These are phyloP conservation scores for Cajanus cajan DNA, from an alignment of 306 rosid species.

Conservation along the genomic window DNA sequence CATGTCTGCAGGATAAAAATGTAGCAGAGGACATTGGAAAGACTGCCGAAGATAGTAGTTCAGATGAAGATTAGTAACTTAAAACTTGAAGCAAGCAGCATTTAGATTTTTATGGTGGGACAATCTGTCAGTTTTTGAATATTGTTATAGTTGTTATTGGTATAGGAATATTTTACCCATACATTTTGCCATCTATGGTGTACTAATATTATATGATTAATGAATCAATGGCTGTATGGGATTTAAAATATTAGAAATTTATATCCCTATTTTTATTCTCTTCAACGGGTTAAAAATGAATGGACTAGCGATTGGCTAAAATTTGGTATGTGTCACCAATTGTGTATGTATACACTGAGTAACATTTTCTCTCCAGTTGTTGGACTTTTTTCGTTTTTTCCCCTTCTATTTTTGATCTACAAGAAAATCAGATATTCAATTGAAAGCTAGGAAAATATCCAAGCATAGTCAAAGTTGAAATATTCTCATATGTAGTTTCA, in stretches of 20 bases:
- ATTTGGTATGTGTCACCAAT: background rate
- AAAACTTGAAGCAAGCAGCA: conserved; percentile 16
- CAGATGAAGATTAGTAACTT: conserved; percentile 63
- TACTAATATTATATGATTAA: background rate
- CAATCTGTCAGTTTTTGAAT: conserved; percentile 17
- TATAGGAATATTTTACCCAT: background rate
- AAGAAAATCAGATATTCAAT: background rate
- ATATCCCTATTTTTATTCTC: background rate
- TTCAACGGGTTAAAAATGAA: background rate
- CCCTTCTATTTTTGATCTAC: background rate
- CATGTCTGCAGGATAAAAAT: conserved; percentile 48
- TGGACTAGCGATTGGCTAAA: background rate
- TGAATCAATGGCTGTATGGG: background rate
- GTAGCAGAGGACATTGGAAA: conserved; percentile 55
- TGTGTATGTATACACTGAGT: background rate
- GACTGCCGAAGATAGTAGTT: conserved; percentile 56
- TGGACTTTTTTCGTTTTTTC: background rate
- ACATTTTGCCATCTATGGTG: background rate
- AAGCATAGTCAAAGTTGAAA: background rate
- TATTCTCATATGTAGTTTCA: background rate
- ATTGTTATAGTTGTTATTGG: background rate
- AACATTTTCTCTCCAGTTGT: background rate
- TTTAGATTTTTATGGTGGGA: background rate
- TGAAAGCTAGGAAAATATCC: background rate
- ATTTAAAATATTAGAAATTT: background rate